Evolutionary conservation across 176 grass and related monocot species (phyloP).

Genomic region (Musa itinerans): DNA sequence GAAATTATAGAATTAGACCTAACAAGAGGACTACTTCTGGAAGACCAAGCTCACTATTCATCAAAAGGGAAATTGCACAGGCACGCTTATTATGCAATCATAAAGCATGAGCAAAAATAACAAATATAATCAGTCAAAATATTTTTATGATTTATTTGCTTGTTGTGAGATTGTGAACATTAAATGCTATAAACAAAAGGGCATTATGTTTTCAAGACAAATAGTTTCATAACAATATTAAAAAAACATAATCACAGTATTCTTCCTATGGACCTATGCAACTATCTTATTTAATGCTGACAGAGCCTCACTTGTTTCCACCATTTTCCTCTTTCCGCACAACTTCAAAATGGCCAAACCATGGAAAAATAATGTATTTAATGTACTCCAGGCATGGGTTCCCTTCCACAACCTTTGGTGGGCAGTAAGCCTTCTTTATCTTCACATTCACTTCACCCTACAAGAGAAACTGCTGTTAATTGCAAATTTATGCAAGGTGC

Average conservation of each 20-base stretch:
- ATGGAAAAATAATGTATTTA: background rate
- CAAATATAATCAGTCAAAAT: too few species aligned
- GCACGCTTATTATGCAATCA: too few species aligned
- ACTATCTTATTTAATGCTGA: background rate
- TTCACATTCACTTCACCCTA: constrained; percentile 4
- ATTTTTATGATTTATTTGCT: too few species aligned
- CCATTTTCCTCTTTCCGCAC: constrained; percentile 1
- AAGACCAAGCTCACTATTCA: too few species aligned
- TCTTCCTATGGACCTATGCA: background rate
- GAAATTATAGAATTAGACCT: too few species aligned
- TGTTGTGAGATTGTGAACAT: too few species aligned
- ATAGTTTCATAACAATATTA: background rate
- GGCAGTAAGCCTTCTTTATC: constrained; percentile 10
- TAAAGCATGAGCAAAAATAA: too few species aligned
- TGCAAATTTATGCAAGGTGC: too few species aligned
- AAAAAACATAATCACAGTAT: background rate
- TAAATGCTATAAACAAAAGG: background rate
- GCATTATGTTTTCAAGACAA: background rate
- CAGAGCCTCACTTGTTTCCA: constrained; percentile 2
- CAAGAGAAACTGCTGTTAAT: background rate
- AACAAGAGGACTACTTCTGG: too few species aligned
- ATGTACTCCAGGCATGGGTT: constrained; percentile 4
- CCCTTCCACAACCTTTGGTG: constrained; percentile 4
- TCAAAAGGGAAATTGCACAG: too few species aligned
- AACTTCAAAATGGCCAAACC: constrained; percentile 5